phyloP scores from a whole-genome alignment of 2,329 filamentous ascomycete species.

The Monosporascus sp. region DNA sequence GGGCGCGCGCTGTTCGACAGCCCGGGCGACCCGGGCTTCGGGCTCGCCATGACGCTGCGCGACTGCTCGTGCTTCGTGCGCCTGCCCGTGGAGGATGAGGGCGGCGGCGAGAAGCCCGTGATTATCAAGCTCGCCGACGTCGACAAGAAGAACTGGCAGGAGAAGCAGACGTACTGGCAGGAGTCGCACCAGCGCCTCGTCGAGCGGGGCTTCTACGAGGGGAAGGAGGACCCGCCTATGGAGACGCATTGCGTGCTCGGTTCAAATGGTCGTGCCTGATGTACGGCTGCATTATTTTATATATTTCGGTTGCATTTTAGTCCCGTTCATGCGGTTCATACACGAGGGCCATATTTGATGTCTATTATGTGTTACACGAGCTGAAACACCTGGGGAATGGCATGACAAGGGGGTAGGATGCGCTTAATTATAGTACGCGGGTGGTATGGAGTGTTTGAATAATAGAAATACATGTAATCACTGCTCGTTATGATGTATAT shows the following conservation, averaged over 20 bases:
- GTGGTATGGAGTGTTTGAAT: no score
- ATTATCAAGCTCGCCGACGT: conserved; percentile 67
- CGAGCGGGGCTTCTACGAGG: conserved; percentile 62
- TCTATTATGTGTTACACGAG: no score
- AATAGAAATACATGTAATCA: no score
- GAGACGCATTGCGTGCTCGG: conserved; percentile 24
- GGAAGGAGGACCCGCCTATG: conserved; percentile 17
- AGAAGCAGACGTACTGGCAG: conserved; percentile 67
- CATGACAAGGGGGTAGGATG: no score
- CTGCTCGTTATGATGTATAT: no score
- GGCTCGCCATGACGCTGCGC: conserved; percentile 72
- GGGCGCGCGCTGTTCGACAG: conserved; percentile 38
- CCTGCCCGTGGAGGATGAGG: conserved; percentile 12
- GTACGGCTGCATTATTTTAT: no score
- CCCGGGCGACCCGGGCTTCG: conserved; percentile 42
- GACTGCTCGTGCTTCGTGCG: conserved; percentile 74
- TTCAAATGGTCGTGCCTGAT: no score
- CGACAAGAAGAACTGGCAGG: conserved; percentile 66
- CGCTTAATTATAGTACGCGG: no score
- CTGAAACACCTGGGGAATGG: no score
- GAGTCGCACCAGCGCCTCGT: conserved; percentile 58
- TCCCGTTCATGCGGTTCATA: no score
- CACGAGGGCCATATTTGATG: no score
- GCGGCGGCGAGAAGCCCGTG: conserved; percentile 29
- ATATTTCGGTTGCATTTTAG: no score